These are phyloP conservation scores for Komagataea norvegica DNA, from an alignment of 1,139 yeast genomes.

Conservation along the genomic window DNA sequence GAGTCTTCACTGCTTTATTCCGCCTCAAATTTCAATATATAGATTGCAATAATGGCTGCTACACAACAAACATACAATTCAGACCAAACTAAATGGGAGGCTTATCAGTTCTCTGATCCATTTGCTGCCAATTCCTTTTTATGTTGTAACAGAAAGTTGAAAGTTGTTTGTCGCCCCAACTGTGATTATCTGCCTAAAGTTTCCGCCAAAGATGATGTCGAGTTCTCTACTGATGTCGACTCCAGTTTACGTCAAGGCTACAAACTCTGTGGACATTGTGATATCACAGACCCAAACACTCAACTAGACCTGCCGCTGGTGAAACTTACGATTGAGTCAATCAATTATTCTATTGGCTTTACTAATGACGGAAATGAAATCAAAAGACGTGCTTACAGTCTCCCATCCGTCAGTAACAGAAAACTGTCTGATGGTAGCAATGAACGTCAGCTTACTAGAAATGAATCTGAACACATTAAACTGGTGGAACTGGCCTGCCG, in stretches of 20 bases:
- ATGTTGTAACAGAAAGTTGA: conserved; percentile 43
- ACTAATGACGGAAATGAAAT: conserved; percentile 34
- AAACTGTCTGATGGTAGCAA: conserved; percentile 29
- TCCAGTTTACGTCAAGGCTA: conserved; percentile 47
- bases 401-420: conserved; percentile 17
- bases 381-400: conserved; percentile 23
- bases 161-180: conserved; percentile 59
- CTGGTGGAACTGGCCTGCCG: conserved; percentile 78
- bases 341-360: conserved; percentile 56
- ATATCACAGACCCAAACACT: conserved; percentile 30
- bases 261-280: conserved; percentile 50
- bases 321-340: conserved; percentile 51
- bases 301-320: conserved; percentile 47
- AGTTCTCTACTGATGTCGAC: conserved; percentile 37
- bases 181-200: conserved; percentile 48
- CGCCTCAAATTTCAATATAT: no score
- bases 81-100: conserved; percentile 54
- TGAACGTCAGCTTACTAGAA: conserved; percentile 37
- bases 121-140: conserved; percentile 55
- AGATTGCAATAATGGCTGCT: neutral
- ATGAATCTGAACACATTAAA: conserved; percentile 64
- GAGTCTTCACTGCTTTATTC: no score
- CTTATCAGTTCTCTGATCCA: conserved; percentile 64
- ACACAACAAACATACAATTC: conserved; percentile 5
- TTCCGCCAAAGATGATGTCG: conserved; percentile 39